These are phyloP conservation scores for Solanum aculeatissimum DNA, from an alignment of 305 asterid genomes.

Conservation along the genomic window DNA sequence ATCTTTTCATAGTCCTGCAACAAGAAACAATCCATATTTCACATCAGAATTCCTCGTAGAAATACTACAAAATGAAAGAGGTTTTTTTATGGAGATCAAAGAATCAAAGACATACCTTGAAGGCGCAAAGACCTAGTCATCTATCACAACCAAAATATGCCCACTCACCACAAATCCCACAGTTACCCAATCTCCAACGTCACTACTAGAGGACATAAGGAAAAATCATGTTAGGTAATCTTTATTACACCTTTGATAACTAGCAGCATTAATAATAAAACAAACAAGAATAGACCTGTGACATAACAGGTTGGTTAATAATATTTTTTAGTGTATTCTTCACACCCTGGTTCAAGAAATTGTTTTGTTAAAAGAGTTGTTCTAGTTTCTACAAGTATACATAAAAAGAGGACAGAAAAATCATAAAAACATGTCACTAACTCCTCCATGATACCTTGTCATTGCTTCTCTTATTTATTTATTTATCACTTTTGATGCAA, in stretches of 20 bases:
- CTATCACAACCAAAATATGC: slow-evolving; percentile 98
- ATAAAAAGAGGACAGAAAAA: background rate
- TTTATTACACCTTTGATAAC: background rate
- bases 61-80: background rate
- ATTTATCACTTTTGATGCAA: no score
- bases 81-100: background rate
- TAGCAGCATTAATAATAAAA: background rate
- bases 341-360: slow-evolving; percentile 58
- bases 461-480: no score
- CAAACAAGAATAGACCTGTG: slow-evolving; percentile 43
- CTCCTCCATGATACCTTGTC: no score
- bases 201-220: slow-evolving; percentile 56
- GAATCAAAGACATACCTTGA: slow-evolving; percentile 42
- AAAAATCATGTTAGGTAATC: slow-evolving; percentile 18
- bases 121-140: slow-evolving; percentile 95
- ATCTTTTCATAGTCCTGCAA: slow-evolving; percentile 96
- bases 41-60: background rate
- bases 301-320: slow-evolving; percentile 91
- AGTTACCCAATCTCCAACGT: slow-evolving; percentile 99
- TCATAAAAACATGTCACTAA: no score
- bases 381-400: background rate
- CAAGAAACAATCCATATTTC: background rate
- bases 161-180: slow-evolving; percentile 99
- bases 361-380: background rate
- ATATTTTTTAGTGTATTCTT: slow-evolving; percentile 94